Base-by-base conservation (phyloP, 257 asterid species). In the Vinca minor region DNA sequence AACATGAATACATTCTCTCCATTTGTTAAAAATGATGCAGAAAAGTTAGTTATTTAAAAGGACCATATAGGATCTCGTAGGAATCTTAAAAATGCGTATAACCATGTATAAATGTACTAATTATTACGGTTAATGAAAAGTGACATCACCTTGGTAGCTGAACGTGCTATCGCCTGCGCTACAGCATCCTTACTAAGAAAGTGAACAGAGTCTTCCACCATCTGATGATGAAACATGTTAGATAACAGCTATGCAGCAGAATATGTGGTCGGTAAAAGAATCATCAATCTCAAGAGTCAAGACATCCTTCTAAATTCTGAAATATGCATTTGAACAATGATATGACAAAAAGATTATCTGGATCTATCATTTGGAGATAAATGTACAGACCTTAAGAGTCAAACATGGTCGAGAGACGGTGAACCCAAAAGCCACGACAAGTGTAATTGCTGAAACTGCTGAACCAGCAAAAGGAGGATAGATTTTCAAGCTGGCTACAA, bases 191-290 rank as follows among this genome's bases (percentile, higher is more conserved):
- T 93, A 59, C 92, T 80, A 15, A 93, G 95, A 81, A 93, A 93
- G 75, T 89, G 96, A 71, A 89, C 99, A 73, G 97, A 97, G 81
- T 89, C 99, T 80, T 93, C 97, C 79, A 93, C 95, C 99, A 89
- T 89, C 99, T 93, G 71, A 39, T 72, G 20, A 31, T 29, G 34
- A 59, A 72, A 35, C 67, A 59, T 4, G 62, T 63, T 50, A 70
- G 71, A 53, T 45, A 20, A 66, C 23, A 23, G 44, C 62, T 31
- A 32, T 44, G 62, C 45, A 32, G 28, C 23, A 49, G 46, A 46
- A 46, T 13, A n/a, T 13, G 13, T 58, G 58, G n/a, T n/a, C n/a
- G 12, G 20, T 34, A 47, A 23, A 23, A 44, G 52, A 45, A 34
- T 35, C n/a, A 39, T 39, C 28, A 59, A 58, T 32, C n/a, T 46